phyloP scores from a whole-genome alignment of 305 asterid genomes.

The Solanum hybrid region DNA sequence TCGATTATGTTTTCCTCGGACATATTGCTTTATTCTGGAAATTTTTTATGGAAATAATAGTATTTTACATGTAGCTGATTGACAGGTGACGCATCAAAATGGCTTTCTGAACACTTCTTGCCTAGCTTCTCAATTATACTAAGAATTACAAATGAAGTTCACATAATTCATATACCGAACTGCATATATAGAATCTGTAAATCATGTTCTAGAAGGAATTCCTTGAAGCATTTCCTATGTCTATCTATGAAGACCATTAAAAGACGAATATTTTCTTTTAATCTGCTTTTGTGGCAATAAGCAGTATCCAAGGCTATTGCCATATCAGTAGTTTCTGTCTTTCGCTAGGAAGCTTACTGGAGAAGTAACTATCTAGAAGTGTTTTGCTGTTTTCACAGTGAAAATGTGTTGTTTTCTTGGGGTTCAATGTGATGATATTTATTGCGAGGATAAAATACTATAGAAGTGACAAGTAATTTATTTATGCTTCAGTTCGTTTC shows the following conservation, averaged over 20 bases:
- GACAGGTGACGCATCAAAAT: background rate
- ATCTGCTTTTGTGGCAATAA: background rate
- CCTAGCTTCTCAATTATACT: background rate
- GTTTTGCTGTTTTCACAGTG: background rate
- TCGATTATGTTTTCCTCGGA: background rate
- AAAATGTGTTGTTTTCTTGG: background rate
- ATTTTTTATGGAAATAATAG: background rate
- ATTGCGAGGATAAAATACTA: background rate
- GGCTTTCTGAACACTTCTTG: background rate
- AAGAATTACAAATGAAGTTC: background rate
- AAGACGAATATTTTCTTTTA: background rate
- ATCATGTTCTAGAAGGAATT: background rate
- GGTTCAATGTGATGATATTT: background rate
- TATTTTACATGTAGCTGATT: background rate
- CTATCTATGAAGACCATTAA: background rate
- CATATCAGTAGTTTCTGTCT: background rate
- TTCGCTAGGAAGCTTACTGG: background rate
- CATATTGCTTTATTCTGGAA: background rate
- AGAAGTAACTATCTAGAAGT: background rate
- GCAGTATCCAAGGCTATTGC: background rate
- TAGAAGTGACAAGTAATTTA: background rate
- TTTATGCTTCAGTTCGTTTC: constrained; percentile 50
- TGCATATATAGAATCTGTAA: background rate
- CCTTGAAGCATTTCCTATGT: background rate
- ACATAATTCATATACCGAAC: background rate